Evolutionary conservation across 352 stramenopile species (phyloP).

Genomic region (Pythium pyrilobum): DNA sequence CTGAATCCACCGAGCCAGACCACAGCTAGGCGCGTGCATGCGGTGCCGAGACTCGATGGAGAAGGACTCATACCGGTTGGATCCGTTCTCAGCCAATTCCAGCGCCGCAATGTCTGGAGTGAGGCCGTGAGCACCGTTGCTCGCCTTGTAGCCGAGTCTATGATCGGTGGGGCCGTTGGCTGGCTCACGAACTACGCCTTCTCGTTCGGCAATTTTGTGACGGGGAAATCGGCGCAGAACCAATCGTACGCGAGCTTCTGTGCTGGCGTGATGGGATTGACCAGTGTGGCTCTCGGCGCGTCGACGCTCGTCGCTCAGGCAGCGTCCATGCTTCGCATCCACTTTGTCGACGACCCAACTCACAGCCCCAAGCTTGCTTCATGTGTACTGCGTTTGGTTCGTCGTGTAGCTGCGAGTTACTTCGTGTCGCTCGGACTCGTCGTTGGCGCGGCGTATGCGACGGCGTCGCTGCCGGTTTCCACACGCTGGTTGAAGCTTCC

Average conservation of each 20-base stretch:
- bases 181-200: neutral
- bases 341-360: neutral
- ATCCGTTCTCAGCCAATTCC: too few species aligned
- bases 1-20: too few species aligned
- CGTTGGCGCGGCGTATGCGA: neutral
- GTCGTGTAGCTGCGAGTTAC: neutral
- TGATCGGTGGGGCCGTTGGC: neutral
- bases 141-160: neutral
- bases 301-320: neutral
- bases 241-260: neutral
- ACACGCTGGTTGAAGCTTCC: neutral
- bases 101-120: neutral
- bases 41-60: too few species aligned
- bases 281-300: neutral
- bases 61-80: too few species aligned
- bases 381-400: neutral
- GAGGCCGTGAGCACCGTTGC: neutral
- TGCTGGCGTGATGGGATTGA: neutral
- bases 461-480: neutral
- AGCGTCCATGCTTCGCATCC: neutral
- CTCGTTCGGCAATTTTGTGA: neutral
- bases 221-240: neutral
- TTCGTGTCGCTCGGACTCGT: neutral
- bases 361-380: neutral
- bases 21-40: too few species aligned